Evolutionary conservation across 2,329 filamentous ascomycete species (phyloP), one percentile per base, ranked within the genome.

Genomic region (Curvularia verruculosa): DNA sequence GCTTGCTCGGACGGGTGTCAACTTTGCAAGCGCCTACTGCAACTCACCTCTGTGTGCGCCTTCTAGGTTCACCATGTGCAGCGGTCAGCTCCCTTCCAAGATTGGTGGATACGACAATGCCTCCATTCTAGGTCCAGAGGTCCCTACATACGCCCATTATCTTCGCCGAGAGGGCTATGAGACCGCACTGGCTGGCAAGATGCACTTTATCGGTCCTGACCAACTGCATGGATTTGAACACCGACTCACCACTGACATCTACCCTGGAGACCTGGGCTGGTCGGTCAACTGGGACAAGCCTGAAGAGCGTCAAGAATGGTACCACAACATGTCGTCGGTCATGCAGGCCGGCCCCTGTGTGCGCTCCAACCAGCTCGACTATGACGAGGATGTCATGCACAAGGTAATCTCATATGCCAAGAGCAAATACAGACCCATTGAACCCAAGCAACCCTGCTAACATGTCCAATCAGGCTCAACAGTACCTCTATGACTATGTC

Each of bases 331-430:
- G 78, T 93, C 91, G 71, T 96, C 92, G 6, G 94, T 97, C 66
- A 82, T 94, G 70, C 92, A 97, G 76, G 93, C 93, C 0, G 93
- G 93, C 9, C 86, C 89, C 28, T 96, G 92, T 69, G 89, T 96
- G 39, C 86, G 92, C 64, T 96, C 91, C 78, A 97, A 97, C 79
- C 93, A 97, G 82, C 84, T 97, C 50, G 93, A 97, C 75, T 97
- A 94, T 69, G 93, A 97, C 70, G 93, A 96, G 79, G 93, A 97
- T 78, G 92, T 96, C 75, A 94, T 97, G 87, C 94, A 90, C 81
- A 91, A 89, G 76, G 75, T 77, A 60, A 67, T 67, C 13, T 49
- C 29, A 15, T 19, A 19, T 31, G 18, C 34, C 12, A 19, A 37
- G 26, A 26, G 23, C 31, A 19, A 39, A 36, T 9, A 19, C 3